Percentiles rank a stretch among this genome's conserved stretches.
Conservation (phyloP, 768 basidiomycete species). For the Mycena sanguinolenta region DNA sequence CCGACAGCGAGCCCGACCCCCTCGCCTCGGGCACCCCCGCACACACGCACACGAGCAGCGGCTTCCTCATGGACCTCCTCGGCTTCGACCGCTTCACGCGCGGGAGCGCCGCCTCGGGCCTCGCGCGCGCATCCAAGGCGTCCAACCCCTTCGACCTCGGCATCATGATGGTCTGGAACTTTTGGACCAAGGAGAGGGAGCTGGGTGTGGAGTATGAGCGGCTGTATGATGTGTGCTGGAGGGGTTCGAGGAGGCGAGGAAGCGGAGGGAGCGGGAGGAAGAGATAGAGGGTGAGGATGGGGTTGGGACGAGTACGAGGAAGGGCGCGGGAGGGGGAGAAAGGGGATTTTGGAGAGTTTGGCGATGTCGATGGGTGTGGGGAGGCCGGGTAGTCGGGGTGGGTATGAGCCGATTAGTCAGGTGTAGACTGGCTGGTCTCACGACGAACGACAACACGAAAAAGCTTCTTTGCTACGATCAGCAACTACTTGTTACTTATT, state of each 20-base stretch:
- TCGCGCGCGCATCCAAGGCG: conserved; percentile 80
- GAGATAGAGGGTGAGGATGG: no score
- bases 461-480: background rate
- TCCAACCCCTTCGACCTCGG: conserved; percentile 95
- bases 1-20: conserved; percentile 60
- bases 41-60: conserved; percentile 64
- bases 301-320: no score
- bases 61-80: conserved; percentile 90
- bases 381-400: no score
- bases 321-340: no score
- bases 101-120: conserved; percentile 87
- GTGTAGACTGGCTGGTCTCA: conserved; percentile 48
- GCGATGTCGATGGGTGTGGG: no score
- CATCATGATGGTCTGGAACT: conserved; percentile 86
- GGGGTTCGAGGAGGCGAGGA: conserved; percentile 86
- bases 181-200: conserved; percentile 90
- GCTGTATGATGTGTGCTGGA: conserved; percentile 91
- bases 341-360: no score
- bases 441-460: background rate
- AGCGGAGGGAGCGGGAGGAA: no score
- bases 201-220: conserved; percentile 92
- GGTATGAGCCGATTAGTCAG: conserved; percentile 79
- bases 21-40: conserved; percentile 59
- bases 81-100: conserved; percentile 96
- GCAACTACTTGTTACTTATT: background rate